Evolutionary conservation across 2,329 filamentous ascomycete genomes (phyloP), one percentile per base, ranked within the genome.

Genomic region (Cercospora beticola): DNA sequence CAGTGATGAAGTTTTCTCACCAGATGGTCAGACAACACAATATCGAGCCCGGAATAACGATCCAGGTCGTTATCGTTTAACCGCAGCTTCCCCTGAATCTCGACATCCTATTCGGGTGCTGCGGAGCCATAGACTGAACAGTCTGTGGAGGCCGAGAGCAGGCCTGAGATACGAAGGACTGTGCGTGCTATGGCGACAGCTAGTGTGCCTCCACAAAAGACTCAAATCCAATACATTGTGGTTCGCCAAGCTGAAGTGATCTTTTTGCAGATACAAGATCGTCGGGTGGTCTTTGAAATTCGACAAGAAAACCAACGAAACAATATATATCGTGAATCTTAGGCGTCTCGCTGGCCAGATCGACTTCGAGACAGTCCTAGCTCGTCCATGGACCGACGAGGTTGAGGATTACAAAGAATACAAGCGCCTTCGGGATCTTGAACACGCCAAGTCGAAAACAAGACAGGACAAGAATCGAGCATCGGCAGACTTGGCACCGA

Each of bases 161-260:
- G 83, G 83, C 0, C 73, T 85, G 6, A 73, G 83, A 74, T 85
- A 84, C 68, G 83, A 85, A 61, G 83, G 83, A 59, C 68, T 85
- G 82, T 84, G 67, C 75, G 82, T 78, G 59, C 1, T 30, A 26
- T 14, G 5, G 30, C 40, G 43, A 33, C 5, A 21, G n/a, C 49
- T 7, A 28, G 2, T 54, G 21, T 54, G 49, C 49, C 49, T 16
- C 23, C 2, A 23, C 23, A 54, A 28, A 54, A 14, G 9, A 8
- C 3, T 16, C 49, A 9, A 5, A 28, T 26, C 2, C 49, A 26
- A 16, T 16, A 16, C 6, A 54, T 28, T 28, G 23, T 3, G 23
- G 23, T 26, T 54, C 46, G 40, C 5, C 31, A 33, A 36, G 36
- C 54, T 65, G 31, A 49, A 64, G 14, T 57, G 21, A n/a, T 54